phyloP scores from a whole-genome alignment of 1,284 basidiomycete genomes.

The Fereydounia khargensis region DNA sequence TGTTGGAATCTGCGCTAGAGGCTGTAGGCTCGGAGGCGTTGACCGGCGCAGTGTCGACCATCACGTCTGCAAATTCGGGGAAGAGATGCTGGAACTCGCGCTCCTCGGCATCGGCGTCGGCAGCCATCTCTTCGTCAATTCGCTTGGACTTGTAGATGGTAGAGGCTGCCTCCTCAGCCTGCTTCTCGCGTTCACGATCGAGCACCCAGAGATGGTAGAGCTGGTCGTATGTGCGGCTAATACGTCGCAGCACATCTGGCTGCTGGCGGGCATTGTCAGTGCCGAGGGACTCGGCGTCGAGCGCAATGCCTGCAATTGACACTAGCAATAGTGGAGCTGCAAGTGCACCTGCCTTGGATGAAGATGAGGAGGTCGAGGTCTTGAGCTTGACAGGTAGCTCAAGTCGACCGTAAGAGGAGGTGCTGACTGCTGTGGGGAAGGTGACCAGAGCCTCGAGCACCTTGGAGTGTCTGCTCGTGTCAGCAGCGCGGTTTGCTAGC shows the following conservation, averaged over 20 bases:
- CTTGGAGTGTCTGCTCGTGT: constrained; percentile 15
- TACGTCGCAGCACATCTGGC: constrained; percentile 12
- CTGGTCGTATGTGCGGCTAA: constrained; percentile 66
- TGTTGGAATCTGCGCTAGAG: too few relatives aligned
- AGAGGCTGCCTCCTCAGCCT: constrained; percentile 67
- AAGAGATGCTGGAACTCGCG: constrained; percentile 78
- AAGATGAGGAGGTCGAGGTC: too few relatives aligned
- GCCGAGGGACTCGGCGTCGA: constrained; percentile 14
- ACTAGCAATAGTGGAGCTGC: constrained; percentile 30
- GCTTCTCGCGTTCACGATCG: constrained; percentile 71
- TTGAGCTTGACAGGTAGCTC: constrained; percentile 43
- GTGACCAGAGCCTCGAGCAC: constrained; percentile 44
- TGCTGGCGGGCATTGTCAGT: constrained; percentile 7
- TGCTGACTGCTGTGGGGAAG: constrained; percentile 46
- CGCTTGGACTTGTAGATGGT: constrained; percentile 77
- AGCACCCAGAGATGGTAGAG: constrained; percentile 77
- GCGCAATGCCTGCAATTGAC: constrained; percentile 14
- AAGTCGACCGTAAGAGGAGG: constrained; percentile 27
- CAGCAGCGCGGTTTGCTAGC: constrained; percentile 13
- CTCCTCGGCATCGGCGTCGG: constrained; percentile 70
- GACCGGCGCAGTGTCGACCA: constrained; percentile 11
- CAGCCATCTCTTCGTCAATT: constrained; percentile 65
- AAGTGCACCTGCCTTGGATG: constrained; percentile 35
- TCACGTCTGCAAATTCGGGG: constrained; percentile 72
- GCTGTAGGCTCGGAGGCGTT: too few relatives aligned